phyloP scores from a whole-genome alignment of 192 early-diverging fungal species.

The Coemansia sp. region DNA sequence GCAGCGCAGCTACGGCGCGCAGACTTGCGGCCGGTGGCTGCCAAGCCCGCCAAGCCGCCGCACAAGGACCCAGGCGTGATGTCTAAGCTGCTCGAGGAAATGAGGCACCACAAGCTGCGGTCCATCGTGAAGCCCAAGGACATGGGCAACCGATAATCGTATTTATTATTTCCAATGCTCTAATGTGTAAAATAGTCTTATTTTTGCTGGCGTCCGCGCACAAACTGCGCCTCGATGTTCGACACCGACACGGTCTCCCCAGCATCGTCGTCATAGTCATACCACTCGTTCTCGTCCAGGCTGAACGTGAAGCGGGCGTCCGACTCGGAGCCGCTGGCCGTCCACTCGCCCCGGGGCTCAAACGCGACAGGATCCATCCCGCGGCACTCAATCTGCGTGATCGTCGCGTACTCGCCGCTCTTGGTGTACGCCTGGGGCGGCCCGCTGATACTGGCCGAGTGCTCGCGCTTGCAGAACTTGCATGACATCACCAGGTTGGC shows the following conservation, averaged over 20 bases:
- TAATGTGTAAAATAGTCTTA: not conserved
- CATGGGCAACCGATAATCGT: slow-evolving; percentile 13
- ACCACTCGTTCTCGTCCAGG: slow-evolving; percentile 80
- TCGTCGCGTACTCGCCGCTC: slow-evolving; percentile 59
- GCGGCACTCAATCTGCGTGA: slow-evolving; percentile 75
- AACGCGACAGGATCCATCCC: slow-evolving; percentile 82
- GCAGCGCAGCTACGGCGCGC: slow-evolving; percentile 10
- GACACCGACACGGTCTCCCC: slow-evolving; percentile 33
- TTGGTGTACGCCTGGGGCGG: slow-evolving; percentile 35
- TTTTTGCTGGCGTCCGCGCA: slow-evolving; percentile 6
- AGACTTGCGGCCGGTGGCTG: slow-evolving; percentile 5
- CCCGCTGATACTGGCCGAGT: slow-evolving; percentile 54
- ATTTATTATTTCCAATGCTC: not conserved
- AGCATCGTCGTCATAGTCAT: slow-evolving; percentile 82
- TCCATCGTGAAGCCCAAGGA: slow-evolving; percentile 41
- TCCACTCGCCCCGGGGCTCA: slow-evolving; percentile 63
- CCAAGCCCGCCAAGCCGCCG: slow-evolving; percentile 11
- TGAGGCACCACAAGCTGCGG: slow-evolving; percentile 45
- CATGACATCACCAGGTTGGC: slow-evolving; percentile 90
- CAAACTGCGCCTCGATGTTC: slow-evolving; percentile 28
- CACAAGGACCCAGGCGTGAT: slow-evolving; percentile 49
- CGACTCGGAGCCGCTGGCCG: slow-evolving; percentile 68
- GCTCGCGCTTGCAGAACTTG: slow-evolving; percentile 85
- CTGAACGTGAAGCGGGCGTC: slow-evolving; percentile 76
- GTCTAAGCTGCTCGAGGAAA: slow-evolving; percentile 42